Evolutionary conservation across 139 green algal species (phyloP), one percentile per base, ranked within the genome.

Genomic region (Chlorella vulgaris): DNA sequence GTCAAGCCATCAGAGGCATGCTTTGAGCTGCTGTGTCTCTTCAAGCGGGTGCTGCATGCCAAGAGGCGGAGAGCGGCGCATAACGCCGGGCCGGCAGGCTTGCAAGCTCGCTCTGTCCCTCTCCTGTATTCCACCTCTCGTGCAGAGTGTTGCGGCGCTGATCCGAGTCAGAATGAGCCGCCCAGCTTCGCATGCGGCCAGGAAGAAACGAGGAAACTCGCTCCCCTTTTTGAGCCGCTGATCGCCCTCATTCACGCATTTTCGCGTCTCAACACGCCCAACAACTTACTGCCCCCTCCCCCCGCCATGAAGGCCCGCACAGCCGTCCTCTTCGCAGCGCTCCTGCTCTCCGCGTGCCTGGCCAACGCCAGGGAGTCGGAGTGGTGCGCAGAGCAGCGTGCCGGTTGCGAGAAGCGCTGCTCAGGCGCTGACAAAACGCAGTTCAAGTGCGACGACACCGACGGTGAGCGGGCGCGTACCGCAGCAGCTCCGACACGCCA

Each of bases 381-480:
- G 19, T 69, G 73, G 73, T 79, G 73, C 73, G 13, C n/a, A 7
- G 38, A 69, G 22, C 53, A 67, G 53, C 58, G 73, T 26, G 26
- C 50, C 4, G 28, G 35, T 13, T 79, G 73, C 36, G 35, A 19
- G 36, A 24, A 31, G 36, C 24, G 53, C 21, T 79, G 73, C 73
- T 53, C 73, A 24, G 18, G 33, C 5, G 58, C 22, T 22, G 38
- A 33, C 38, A 24, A 39, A 0, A 39, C 68, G 29, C 21, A 79
- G 24, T 79, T 79, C 62, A 31, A 79, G 26, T 79, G 73, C 73
- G 19, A 69, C 35, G 73, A 79, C 26, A 8, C 3, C 4, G 73
- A 68, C 18, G 73, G 73, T 79, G 47, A 31, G 70, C 51, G 7
- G 7, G 7, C 2, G 7, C n/a, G 6, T 40, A n/a, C n/a, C 4